Base-by-base conservation (phyloP, 257 asterid genomes). In the Phtheirospermum japonicum region DNA sequence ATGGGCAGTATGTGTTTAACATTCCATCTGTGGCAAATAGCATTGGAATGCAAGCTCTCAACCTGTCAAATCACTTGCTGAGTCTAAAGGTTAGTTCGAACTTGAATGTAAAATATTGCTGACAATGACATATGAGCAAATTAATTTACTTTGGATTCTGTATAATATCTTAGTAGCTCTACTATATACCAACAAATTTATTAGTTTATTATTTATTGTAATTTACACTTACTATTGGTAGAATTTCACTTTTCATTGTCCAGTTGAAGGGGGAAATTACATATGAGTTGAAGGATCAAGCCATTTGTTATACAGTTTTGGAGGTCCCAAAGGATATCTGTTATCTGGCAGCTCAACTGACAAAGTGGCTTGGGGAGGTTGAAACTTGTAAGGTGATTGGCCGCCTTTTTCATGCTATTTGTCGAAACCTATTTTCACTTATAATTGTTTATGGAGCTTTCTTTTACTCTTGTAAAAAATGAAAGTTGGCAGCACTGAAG, bases 211-310 rank as follows among this genome's bases (percentile, higher is more conserved):
- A 43, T 16, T 57, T 9, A 18, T 19, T 59, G 31, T 50, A 33
- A 20, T 39, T 42, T 31, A 7, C 19, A 43, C 63, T 62, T 19
- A 54, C 1, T 34, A 45, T 68, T 63, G 42, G 33, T 52, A 32
- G 19, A 34, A 57, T 16, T 69, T 34, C 48, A 50, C 32, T 16
- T 48, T 72, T 64, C 46, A 57, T 72, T 63, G 66, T 64, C 67
- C 78, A 92, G 99, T 57, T 80, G 64, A 87, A 83, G 79, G 90
- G 95, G 74, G 99, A 92, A 75, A 78, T 92, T 61, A 76, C 95
- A 18, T 92, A 86, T 61, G 96, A 92, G 67, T 64, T 92, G 80
- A 89, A 89, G 85, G 99, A 92, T 79, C 94, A 80, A 40, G 99
- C 99, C 61, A 83, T 77, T 60, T 86, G 97, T 66, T 92, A 80